phyloP scores from a whole-genome alignment of 139 green algal genomes.

The Picochlorum sp. region DNA sequence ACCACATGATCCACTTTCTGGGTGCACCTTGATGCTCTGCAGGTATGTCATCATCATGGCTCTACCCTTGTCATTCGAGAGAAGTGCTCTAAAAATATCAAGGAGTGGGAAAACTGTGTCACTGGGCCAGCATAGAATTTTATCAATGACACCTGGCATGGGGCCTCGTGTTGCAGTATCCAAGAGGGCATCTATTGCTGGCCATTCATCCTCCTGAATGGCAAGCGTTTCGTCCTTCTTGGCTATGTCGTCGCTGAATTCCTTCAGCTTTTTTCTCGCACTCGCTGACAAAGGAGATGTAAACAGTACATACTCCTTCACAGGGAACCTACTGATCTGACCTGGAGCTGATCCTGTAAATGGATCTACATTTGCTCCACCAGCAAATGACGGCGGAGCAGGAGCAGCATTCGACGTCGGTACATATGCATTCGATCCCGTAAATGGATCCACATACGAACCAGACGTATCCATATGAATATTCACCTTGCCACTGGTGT shows the following conservation, averaged over 20 bases:
- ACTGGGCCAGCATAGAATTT: slow-evolving; percentile 58
- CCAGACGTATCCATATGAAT: not conserved
- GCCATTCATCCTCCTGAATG: slow-evolving; percentile 33
- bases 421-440: slow-evolving; percentile 16
- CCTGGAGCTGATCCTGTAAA: slow-evolving; percentile 6
- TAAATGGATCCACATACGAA: slow-evolving; percentile 31
- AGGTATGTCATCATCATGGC: slow-evolving; percentile 19
- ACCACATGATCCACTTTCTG: not conserved
- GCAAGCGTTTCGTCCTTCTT: slow-evolving; percentile 6
- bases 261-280: slow-evolving; percentile 33
- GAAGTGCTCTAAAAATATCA: slow-evolving; percentile 55
- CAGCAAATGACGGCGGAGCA: not conserved
- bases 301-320: slow-evolving; percentile 37
- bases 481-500: slow-evolving; percentile 37
- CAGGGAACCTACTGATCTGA: slow-evolving; percentile 14
- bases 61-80: slow-evolving; percentile 30
- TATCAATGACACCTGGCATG: slow-evolving; percentile 28
- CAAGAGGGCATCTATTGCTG: slow-evolving; percentile 37
- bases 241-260: slow-evolving; percentile 13
- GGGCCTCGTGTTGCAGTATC: slow-evolving; percentile 8
- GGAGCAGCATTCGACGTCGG: not conserved
- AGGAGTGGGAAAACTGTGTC: slow-evolving; percentile 59
- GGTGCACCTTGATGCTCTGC: not conserved
- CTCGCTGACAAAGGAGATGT: slow-evolving; percentile 34
- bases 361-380: slow-evolving; percentile 32